Percentiles rank a stretch among this genome's conserved stretches.
These are phyloP conservation scores for Rhizopogon vinicolor DNA, from an alignment of 768 basidiomycete species.

Conservation along the genomic window DNA sequence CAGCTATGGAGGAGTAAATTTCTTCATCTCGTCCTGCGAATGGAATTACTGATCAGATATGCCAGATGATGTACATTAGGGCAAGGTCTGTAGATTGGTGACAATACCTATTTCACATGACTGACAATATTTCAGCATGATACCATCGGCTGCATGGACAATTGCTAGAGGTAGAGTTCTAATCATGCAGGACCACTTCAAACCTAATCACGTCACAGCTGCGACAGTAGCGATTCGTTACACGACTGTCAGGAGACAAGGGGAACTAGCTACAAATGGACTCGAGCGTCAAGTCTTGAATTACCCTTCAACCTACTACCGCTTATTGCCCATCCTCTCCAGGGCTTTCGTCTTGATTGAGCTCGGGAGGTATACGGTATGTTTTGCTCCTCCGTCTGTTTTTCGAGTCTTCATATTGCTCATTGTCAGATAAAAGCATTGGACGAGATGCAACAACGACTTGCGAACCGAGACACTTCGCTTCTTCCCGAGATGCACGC, in stretches of 20 bases:
- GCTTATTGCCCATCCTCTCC: constrained; percentile 66
- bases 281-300: constrained; percentile 64
- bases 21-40: neutral
- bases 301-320: constrained; percentile 71
- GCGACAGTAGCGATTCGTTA: constrained; percentile 68
- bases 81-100: constrained; percentile 37
- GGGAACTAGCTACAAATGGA: constrained; percentile 42
- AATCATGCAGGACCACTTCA: neutral
- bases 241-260: constrained; percentile 67
- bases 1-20: constrained; percentile 68
- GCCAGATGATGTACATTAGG: constrained; percentile 71
- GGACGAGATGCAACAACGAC: constrained; percentile 39
- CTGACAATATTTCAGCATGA: constrained; percentile 44
- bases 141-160: constrained; percentile 53
- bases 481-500: constrained; percentile 72
- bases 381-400: constrained; percentile 8
- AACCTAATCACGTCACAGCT: constrained; percentile 25
- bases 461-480: constrained; percentile 53
- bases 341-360: constrained; percentile 66
- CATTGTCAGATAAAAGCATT: constrained; percentile 43
- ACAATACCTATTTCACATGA: neutral
- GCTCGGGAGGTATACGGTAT: constrained; percentile 56
- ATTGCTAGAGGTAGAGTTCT: constrained; percentile 53
- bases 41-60: neutral
- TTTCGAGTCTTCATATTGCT: neutral